phyloP scores from a whole-genome alignment of 768 basidiomycete species.

The Podaxis pistillaris region DNA sequence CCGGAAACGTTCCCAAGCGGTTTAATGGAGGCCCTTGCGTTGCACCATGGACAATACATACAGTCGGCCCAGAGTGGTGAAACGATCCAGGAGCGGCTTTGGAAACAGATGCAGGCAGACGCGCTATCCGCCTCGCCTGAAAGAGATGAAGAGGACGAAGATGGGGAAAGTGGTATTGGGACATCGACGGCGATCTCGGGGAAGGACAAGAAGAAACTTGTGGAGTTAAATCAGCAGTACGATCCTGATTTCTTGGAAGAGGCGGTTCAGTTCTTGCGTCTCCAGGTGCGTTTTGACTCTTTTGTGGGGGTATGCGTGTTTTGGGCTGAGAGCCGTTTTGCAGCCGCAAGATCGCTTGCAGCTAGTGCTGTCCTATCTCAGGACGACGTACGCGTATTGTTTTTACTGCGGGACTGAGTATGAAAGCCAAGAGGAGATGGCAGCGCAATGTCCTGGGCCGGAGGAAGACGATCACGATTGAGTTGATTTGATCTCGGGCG shows the following conservation, averaged over 20 bases:
- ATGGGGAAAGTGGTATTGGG: slow-evolving; percentile 14
- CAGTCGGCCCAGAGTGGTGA: slow-evolving; percentile 27
- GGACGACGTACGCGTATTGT: slow-evolving; percentile 71
- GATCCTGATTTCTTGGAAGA: slow-evolving; percentile 63
- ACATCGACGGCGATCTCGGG: slow-evolving; percentile 17
- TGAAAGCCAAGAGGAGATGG: slow-evolving; percentile 56
- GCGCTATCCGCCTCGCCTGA: slow-evolving; percentile 53
- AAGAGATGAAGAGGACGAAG: slow-evolving; percentile 29
- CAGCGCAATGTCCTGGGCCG: slow-evolving; percentile 66
- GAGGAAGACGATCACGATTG: slow-evolving; percentile 81
- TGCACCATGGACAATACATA: slow-evolving; percentile 31
- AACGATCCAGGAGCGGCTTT: slow-evolving; percentile 51
- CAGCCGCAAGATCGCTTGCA: slow-evolving; percentile 72
- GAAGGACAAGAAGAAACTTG: slow-evolving; percentile 17
- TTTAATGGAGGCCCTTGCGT: slow-evolving; percentile 54
- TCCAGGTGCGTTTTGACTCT: slow-evolving; percentile 45
- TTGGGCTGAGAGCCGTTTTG: slow-evolving; percentile 4
- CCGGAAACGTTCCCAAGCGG: slow-evolving; percentile 64
- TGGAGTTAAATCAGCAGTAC: slow-evolving; percentile 36
- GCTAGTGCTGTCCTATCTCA: slow-evolving; percentile 70
- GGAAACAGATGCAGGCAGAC: slow-evolving; percentile 73
- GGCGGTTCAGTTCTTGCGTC: slow-evolving; percentile 61
- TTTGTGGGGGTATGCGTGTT: not conserved
- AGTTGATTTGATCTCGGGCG: slow-evolving; percentile 16
- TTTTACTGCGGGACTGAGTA: slow-evolving; percentile 90